Evolutionary conservation across 768 basidiomycete genomes (phyloP).

Genomic region (Psilocybe sp.): DNA sequence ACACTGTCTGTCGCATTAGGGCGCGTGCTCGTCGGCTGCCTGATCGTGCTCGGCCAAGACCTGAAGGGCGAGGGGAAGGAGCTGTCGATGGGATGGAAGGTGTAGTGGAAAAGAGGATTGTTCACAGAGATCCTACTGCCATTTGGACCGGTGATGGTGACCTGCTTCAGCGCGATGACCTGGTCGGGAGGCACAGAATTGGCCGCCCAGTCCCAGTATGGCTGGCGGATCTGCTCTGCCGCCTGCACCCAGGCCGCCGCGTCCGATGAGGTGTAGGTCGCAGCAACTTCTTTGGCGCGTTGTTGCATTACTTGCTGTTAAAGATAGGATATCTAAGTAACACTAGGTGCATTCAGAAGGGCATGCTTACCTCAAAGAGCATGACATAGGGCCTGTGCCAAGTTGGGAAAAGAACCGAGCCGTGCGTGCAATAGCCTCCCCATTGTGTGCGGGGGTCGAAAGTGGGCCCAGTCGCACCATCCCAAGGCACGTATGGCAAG

Average conservation of each 20-base stretch:
- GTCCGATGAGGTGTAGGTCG: slow-evolving; percentile 32
- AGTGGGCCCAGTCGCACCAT: slow-evolving; percentile 29
- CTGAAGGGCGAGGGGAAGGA: slow-evolving; percentile 29
- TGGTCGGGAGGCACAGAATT: slow-evolving; percentile 37
- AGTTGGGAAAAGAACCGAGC: slow-evolving; percentile 49
- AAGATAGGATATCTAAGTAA: not conserved
- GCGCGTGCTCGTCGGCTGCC: slow-evolving; percentile 24
- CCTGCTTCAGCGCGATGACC: slow-evolving; percentile 30
- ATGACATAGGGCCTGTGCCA: slow-evolving; percentile 55
- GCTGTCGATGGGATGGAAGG: slow-evolving; percentile 20
- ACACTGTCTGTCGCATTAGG: slow-evolving; percentile 30
- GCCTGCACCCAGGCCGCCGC: slow-evolving; percentile 26
- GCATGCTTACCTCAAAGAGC: slow-evolving; percentile 44
- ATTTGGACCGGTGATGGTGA: slow-evolving; percentile 30
- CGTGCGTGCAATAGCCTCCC: slow-evolving; percentile 58
- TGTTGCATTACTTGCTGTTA: slow-evolving; percentile 45
- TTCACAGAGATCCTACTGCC: slow-evolving; percentile 20
- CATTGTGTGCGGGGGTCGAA: slow-evolving; percentile 23
- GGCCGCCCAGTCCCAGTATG: slow-evolving; percentile 55
- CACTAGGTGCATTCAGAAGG: not conserved
- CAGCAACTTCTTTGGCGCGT: slow-evolving; percentile 38
- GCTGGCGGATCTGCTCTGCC: slow-evolving; percentile 36
- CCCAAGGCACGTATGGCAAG: slow-evolving; percentile 42
- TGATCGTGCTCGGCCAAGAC: slow-evolving; percentile 31
- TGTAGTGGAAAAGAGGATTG: slow-evolving; percentile 21